Conservation (phyloP, 2,329 filamentous ascomycete genomes). For the Colletotrichum somersetense region DNA sequence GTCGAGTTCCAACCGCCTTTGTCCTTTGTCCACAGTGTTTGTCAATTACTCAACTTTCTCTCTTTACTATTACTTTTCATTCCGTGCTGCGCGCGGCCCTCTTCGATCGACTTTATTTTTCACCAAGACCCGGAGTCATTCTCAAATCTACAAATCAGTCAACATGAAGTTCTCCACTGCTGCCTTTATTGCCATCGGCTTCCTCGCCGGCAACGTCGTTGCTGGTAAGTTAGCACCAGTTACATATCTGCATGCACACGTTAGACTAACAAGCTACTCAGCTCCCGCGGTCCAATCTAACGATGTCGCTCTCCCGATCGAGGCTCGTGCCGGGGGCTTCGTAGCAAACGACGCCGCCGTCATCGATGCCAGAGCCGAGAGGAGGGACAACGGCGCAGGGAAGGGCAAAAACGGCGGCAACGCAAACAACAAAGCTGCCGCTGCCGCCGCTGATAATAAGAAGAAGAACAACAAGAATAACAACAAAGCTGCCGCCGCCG, state of each 20-base stretch:
- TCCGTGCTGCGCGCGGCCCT: conserved; percentile 40
- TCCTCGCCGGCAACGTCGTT: conserved; percentile 34
- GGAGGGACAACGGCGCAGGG: background rate
- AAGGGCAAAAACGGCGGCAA: background rate
- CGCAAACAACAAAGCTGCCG: background rate
- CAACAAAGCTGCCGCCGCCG: background rate
- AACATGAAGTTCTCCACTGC: conserved; percentile 38
- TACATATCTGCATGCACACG: background rate
- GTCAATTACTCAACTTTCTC: background rate
- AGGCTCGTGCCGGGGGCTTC: conserved; percentile 19
- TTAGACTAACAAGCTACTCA: background rate
- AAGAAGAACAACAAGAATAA: conserved; percentile 13
- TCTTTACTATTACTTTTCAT: conserved; percentile 17
- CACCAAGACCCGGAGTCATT: conserved; percentile 35
- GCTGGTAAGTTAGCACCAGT: conserved; percentile 11
- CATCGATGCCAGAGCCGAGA: conserved; percentile 22
- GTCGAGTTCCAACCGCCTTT: background rate
- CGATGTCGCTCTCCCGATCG: conserved; percentile 24
- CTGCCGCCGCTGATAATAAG: background rate
- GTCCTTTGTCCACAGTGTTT: background rate
- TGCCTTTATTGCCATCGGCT: conserved; percentile 25
- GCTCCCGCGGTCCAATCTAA: conserved; percentile 16
- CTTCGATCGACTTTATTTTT: conserved; percentile 11
- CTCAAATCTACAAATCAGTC: background rate
- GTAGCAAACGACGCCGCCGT: conserved; percentile 19